Conservation (phyloP, 768 basidiomycete species). For the Phlebiopsis gigantea region DNA sequence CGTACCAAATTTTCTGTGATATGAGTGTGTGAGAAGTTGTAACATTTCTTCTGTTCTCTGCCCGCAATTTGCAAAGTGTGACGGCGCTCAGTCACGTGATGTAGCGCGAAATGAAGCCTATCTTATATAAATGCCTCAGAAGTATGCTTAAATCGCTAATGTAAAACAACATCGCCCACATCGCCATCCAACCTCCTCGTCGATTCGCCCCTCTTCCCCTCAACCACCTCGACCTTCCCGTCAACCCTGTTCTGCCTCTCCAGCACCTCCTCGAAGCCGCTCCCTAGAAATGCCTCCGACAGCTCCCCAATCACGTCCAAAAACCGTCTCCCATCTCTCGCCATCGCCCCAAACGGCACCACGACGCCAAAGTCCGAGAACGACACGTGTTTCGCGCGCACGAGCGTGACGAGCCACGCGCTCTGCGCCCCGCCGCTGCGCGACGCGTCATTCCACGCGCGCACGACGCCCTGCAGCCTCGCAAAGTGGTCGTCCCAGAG, state of each 20-base stretch:
- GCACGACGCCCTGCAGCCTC: slow-evolving; percentile 47
- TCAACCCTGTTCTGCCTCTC: slow-evolving; percentile 6
- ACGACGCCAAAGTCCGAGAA: slow-evolving; percentile 25
- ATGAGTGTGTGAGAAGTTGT: too few relatives aligned
- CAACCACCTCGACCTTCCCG: slow-evolving; percentile 12
- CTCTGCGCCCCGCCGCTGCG: neutral
- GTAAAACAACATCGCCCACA: slow-evolving; percentile 13
- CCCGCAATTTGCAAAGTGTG: too few relatives aligned
- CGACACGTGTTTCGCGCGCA: slow-evolving; percentile 20
- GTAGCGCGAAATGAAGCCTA: too few relatives aligned
- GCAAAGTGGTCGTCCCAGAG: slow-evolving; percentile 74
- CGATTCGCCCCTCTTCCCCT: neutral
- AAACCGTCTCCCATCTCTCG: slow-evolving; percentile 10
- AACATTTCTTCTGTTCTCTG: too few relatives aligned
- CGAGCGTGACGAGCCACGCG: slow-evolving; percentile 3
- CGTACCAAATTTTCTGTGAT: too few relatives aligned
- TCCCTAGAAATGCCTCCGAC: slow-evolving; percentile 18
- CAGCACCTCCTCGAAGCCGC: slow-evolving; percentile 10
- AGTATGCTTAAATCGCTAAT: neutral
- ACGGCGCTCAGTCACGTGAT: too few relatives aligned
- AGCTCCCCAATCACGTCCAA: slow-evolving; percentile 18
- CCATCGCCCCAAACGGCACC: slow-evolving; percentile 11
- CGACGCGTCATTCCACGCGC: slow-evolving; percentile 39
- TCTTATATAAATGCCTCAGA: neutral
- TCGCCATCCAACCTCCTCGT: slow-evolving; percentile 11